Evolutionary conservation across 1,284 basidiomycete genomes (phyloP).

Genomic region (Malassezia arunalokei): DNA sequence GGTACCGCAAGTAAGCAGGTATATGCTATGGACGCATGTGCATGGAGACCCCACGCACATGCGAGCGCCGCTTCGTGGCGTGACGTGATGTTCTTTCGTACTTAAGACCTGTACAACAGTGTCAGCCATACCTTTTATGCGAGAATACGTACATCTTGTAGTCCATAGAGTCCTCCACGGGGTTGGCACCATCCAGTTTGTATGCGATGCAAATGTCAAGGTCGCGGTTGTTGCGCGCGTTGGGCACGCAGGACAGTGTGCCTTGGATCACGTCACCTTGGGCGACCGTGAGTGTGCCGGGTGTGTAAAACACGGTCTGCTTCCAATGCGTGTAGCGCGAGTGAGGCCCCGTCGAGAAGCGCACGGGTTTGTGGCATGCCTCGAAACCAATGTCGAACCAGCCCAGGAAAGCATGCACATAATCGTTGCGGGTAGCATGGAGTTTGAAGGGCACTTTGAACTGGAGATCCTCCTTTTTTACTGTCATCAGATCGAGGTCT

Average conservation of each 20-base stretch:
- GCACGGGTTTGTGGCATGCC: conserved; percentile 88
- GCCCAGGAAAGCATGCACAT: conserved; percentile 90
- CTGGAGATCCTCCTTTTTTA: conserved; percentile 84
- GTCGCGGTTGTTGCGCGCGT: conserved; percentile 40
- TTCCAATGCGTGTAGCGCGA: conserved; percentile 47
- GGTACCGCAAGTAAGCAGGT: conserved; percentile 53
- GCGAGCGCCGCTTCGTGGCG: too few relatives aligned
- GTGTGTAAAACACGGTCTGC: conserved; percentile 46
- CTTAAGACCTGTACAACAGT: background rate
- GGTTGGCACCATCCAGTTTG: conserved; percentile 24
- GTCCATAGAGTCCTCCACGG: conserved; percentile 26
- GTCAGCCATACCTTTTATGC: background rate
- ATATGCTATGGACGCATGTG: background rate
- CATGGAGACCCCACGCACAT: too few relatives aligned
- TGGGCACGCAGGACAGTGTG: conserved; percentile 33
- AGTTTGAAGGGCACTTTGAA: conserved; percentile 73
- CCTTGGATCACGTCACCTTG: conserved; percentile 36
- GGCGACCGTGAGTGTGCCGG: conserved; percentile 35
- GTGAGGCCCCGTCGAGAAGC: conserved; percentile 48
- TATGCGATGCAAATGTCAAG: conserved; percentile 41
- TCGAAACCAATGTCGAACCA: conserved; percentile 98
- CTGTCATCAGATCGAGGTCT: conserved; percentile 71
- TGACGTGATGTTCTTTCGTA: too few relatives aligned
- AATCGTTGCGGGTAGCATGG: conserved; percentile 77
- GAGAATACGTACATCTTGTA: conserved; percentile 40